A percentile compares a stretch with the other conserved stretches of the same genome.
phyloP scores from a whole-genome alignment of 192 early-diverging fungal genomes.

The Gorgonomyces haynaldii region DNA sequence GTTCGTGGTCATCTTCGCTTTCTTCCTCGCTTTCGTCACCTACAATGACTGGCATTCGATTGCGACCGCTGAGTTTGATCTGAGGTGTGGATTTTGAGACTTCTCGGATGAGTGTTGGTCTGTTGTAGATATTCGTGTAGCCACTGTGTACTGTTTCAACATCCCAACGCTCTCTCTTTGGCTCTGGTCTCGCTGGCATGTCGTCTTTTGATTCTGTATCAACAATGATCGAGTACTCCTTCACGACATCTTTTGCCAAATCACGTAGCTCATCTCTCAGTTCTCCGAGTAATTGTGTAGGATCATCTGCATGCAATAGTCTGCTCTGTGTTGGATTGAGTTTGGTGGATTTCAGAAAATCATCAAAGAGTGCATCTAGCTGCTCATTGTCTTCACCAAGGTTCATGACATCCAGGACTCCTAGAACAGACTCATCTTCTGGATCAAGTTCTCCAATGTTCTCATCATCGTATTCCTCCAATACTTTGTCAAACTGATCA shows the following conservation, averaged over 20 bases:
- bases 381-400: conserved; percentile 4
- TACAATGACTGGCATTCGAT: conserved; percentile 6
- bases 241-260: conserved; percentile 28
- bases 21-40: neutral
- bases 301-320: conserved; percentile 15
- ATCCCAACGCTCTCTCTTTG: conserved; percentile 65
- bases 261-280: conserved; percentile 28
- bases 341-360: conserved; percentile 31
- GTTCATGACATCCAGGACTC: conserved; percentile 9
- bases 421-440: conserved; percentile 20
- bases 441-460: conserved; percentile 32
- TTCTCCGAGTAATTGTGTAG: conserved; percentile 19
- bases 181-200: conserved; percentile 7
- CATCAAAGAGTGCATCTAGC: conserved; percentile 35
- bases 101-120: conserved; percentile 72
- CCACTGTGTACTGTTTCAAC: conserved; percentile 80
- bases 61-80: conserved; percentile 60
- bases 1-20: conserved; percentile 1
- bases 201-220: conserved; percentile 35
- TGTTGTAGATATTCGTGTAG: conserved; percentile 91
- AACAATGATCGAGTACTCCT: conserved; percentile 58
- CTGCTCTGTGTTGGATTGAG: conserved; percentile 23
- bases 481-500: conserved; percentile 81
- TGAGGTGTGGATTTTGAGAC: conserved; percentile 19
- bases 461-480: conserved; percentile 33